phyloP scores from a whole-genome alignment of 1,284 basidiomycete species.

The Amylostereum areolatum region DNA sequence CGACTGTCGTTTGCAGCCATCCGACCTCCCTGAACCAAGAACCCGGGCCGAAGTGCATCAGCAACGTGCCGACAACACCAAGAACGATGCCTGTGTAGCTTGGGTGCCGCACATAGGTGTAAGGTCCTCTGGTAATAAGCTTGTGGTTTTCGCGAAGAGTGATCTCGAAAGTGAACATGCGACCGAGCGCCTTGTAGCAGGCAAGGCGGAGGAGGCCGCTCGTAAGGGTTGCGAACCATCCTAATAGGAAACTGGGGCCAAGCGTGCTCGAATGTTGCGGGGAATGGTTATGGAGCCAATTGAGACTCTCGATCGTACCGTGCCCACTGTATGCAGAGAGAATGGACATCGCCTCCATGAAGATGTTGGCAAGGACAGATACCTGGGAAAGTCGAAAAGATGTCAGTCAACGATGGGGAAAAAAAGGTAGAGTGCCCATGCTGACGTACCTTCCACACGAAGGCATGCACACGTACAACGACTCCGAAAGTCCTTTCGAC shows the following conservation, averaged over 20 bases:
- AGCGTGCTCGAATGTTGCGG: slow-evolving; percentile 23
- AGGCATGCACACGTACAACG: slow-evolving; percentile 10
- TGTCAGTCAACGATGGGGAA: too few relatives aligned
- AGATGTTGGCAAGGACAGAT: slow-evolving; percentile 9
- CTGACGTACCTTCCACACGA: slow-evolving; percentile 12
- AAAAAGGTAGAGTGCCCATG: background rate
- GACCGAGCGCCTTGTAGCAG: slow-evolving; percentile 37
- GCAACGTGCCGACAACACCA: slow-evolving; percentile 41
- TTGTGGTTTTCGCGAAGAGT: slow-evolving; percentile 48
- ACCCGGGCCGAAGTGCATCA: slow-evolving; percentile 47
- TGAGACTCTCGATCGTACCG: background rate
- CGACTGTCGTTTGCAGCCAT: slow-evolving; percentile 21
- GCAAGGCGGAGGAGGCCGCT: slow-evolving; percentile 35
- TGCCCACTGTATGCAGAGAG: background rate
- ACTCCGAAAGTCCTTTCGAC: slow-evolving; percentile 11
- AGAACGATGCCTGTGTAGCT: slow-evolving; percentile 21
- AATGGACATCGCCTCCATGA: slow-evolving; percentile 6
- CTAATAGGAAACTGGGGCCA: slow-evolving; percentile 32
- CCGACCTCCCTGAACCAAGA: slow-evolving; percentile 51
- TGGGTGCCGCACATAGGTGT: slow-evolving; percentile 41
- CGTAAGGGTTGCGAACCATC: slow-evolving; percentile 38
- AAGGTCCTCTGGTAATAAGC: slow-evolving; percentile 49
- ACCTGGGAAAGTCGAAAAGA: background rate
- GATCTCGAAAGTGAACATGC: slow-evolving; percentile 59
- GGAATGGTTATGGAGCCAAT: background rate